Conservation (phyloP, 371 early-diverging fungal genomes). For the Mucor lusitanicus region DNA sequence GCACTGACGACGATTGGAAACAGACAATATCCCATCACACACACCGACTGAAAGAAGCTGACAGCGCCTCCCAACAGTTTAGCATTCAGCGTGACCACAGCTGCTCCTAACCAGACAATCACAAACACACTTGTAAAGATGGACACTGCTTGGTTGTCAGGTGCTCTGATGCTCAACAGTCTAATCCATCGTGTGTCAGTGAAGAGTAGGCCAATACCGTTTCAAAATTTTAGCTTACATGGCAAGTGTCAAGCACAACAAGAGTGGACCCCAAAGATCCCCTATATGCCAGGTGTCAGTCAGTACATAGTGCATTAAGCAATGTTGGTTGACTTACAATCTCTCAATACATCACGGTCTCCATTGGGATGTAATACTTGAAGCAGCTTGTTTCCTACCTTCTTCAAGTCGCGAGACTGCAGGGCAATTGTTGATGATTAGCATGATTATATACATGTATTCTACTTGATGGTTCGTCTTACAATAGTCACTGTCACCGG, state of each 20-base stretch:
- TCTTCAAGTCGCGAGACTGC: conserved; percentile 79
- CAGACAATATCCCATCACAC: conserved; percentile 93
- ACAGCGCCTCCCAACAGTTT: conserved; percentile 90
- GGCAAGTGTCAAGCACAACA: conserved; percentile 86
- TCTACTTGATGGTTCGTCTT: conserved; percentile 16
- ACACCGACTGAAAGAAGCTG: conserved; percentile 93
- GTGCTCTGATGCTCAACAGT: conserved; percentile 65
- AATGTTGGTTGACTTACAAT: conserved; percentile 58
- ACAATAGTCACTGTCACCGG: conserved; percentile 84
- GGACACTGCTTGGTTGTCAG: conserved; percentile 72
- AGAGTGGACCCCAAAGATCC: conserved; percentile 96
- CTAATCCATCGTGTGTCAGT: conserved; percentile 22
- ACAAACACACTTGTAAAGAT: conserved; percentile 91
- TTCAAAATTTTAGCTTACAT: conserved; percentile 62
- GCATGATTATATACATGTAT: background rate
- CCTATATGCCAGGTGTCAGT: conserved; percentile 42
- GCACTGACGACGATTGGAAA: conserved; percentile 87
- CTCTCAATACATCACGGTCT: conserved; percentile 67
- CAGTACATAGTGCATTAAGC: no score
- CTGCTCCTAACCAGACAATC: conserved; percentile 90
- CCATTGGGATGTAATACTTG: conserved; percentile 77
- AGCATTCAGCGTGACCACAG: conserved; percentile 91
- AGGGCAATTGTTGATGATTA: background rate
- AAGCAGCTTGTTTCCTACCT: conserved; percentile 70
- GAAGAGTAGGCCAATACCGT: no score